Conservation (phyloP, 208 protist genomes). For the Jaenimonas drosophilae region DNA sequence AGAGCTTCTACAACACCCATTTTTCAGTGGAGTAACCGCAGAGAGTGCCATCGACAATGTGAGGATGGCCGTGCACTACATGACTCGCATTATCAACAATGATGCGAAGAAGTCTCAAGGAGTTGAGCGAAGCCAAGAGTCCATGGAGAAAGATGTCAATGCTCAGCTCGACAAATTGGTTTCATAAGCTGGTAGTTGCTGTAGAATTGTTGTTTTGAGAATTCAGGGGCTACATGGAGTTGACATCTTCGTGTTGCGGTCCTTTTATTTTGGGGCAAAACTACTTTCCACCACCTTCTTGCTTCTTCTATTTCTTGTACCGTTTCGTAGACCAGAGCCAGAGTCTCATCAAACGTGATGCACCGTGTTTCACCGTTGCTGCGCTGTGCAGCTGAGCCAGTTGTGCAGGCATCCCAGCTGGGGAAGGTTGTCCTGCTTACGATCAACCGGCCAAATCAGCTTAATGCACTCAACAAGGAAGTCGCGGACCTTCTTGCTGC, state of each 20-base stretch:
- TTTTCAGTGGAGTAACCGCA: constrained; percentile 57
- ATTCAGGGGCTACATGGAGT: no score
- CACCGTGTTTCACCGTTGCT: constrained; percentile 23
- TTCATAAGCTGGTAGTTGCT: no score
- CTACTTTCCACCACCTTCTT: no score
- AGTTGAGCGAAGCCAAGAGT: constrained; percentile 32
- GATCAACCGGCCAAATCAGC: constrained; percentile 89
- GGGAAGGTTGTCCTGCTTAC: constrained; percentile 79
- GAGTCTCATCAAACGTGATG: constrained; percentile 14
- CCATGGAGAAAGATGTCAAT: constrained; percentile 55
- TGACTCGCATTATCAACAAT: constrained; percentile 77
- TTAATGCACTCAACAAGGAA: constrained; percentile 90
- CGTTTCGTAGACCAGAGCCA: background rate
- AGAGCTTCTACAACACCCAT: constrained; percentile 69
- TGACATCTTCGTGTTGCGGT: no score
- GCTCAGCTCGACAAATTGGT: constrained; percentile 63
- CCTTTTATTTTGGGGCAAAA: no score
- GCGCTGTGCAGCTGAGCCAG: constrained; percentile 23
- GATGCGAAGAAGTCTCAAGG: constrained; percentile 55
- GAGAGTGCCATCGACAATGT: constrained; percentile 69
- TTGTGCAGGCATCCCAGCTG: constrained; percentile 36
- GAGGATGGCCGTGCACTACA: constrained; percentile 72
- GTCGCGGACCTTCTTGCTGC: constrained; percentile 65
- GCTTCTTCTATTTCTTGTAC: no score
- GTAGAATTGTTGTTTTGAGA: no score